phyloP scores from a whole-genome alignment of 140 eudicot species.

The Anethum foeniculum region DNA sequence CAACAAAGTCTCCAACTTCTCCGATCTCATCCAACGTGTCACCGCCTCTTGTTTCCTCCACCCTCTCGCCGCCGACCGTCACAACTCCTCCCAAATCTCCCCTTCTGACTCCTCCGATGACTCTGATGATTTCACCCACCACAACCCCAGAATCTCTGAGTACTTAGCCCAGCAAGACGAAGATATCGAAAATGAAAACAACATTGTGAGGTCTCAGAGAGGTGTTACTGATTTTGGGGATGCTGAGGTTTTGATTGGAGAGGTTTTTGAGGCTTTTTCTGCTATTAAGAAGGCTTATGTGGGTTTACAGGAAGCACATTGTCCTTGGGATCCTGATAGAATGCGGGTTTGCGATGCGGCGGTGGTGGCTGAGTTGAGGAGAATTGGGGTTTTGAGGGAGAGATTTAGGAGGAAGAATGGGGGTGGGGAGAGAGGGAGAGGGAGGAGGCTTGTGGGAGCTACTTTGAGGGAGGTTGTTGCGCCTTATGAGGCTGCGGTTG shows the following conservation, averaged over 20 bases:
- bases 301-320: slow-evolving; percentile 67
- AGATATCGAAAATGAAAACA: slow-evolving; percentile 16
- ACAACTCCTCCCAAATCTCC: slow-evolving; percentile 20
- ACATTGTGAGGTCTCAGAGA: slow-evolving; percentile 18
- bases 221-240: slow-evolving; percentile 5
- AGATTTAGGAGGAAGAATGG: slow-evolving; percentile 38
- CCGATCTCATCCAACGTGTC: slow-evolving; percentile 97
- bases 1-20: slow-evolving; percentile 59
- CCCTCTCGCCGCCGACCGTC: slow-evolving; percentile 56
- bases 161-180: background rate
- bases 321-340: slow-evolving; percentile 77
- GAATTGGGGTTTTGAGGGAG: slow-evolving; percentile 44
- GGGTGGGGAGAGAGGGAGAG: slow-evolving; percentile 22
- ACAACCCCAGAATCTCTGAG: background rate
- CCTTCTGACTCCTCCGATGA: slow-evolving; percentile 24
- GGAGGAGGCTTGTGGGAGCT: slow-evolving; percentile 44
- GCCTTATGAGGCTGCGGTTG: slow-evolving; percentile 95
- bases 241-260: slow-evolving; percentile 35
- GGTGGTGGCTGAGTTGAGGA: slow-evolving; percentile 64
- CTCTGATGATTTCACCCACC: background rate
- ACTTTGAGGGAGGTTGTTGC: slow-evolving; percentile 89
- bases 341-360: slow-evolving; percentile 61
- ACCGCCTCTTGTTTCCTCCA: slow-evolving; percentile 77
- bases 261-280: slow-evolving; percentile 67
- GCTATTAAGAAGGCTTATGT: slow-evolving; percentile 62